Base-by-base conservation (phyloP, 345 rosid genomes). In the Chamaenerion angustifolium region DNA sequence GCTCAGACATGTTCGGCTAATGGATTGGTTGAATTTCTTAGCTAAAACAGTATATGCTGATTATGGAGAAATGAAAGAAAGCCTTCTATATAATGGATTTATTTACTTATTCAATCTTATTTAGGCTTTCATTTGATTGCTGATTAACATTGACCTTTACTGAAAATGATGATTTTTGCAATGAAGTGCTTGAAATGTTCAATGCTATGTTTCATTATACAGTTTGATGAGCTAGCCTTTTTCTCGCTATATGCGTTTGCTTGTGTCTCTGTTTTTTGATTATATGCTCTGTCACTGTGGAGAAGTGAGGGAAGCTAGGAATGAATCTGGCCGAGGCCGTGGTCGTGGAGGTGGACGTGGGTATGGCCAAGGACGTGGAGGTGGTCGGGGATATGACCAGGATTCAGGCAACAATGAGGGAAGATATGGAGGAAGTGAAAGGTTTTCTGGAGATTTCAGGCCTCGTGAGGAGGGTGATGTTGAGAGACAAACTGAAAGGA, bases 281-380 rank as follows among this genome's bases (percentile, higher is more conserved):
- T 7, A 31, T 31, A 7, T 31, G 37, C 37, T 4, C 46, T 40
- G 8, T 27, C 4, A 5, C 4, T 7, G 4, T 8, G 16, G 15
- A 37, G 7, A 18, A 93, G 99, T 80, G 83, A 79, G 80, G 63
- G 96, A 88, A 63, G 61, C 77, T 0, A 93, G 59, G 73, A 76
- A 41, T 64, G 95, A 93, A 56, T 59, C 66, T 50, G 90, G 81
- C 4, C 89, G 89, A 37, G 85, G 90, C 21, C 80, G 67, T 17
- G 79, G 75, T 16, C 35, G 40, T 23, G 74, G 66, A 8, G 64
- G 88, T 11, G 85, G 79, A 2, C 76, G 79, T 15, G 64, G 58
- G 35, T 60, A 37, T 10, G 58, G 64, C 14, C 64, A 55, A 16
- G 58, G 64, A 3, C 64, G 58, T 27, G 58, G 64, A 40, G 89